A percentile compares a stretch with the other conserved stretches of the same genome.
Conservation (phyloP, 2,329 filamentous ascomycete species). For the Neofusicoccum umdonicola region DNA sequence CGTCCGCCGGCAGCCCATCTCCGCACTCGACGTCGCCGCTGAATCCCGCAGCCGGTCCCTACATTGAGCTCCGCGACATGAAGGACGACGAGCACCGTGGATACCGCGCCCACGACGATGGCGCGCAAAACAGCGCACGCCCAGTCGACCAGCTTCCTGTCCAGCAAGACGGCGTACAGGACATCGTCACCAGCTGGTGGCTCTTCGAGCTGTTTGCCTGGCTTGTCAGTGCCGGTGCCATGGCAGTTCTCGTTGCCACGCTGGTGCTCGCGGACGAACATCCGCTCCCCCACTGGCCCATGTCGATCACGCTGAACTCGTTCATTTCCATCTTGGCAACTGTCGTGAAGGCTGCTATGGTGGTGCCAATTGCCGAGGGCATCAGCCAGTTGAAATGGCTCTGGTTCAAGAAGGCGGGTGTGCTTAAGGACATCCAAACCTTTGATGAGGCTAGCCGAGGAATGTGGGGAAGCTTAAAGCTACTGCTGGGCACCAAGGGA, state of each 20-base stretch:
- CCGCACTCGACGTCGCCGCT: not conserved
- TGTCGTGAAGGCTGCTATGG: constrained; percentile 30
- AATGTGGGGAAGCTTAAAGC: not conserved
- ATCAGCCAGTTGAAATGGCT: constrained; percentile 41
- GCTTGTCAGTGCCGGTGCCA: constrained; percentile 19
- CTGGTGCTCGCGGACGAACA: constrained; percentile 16
- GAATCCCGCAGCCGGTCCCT: not conserved
- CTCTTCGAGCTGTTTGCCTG: constrained; percentile 9
- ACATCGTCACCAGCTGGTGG: constrained; percentile 11
- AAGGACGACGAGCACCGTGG: not conserved
- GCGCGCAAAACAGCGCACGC: not conserved
- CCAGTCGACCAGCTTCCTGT: not conserved
- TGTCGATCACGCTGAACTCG: constrained; percentile 29
- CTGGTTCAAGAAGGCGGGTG: constrained; percentile 23
- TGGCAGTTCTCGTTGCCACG: constrained; percentile 16
- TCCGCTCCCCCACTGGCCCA: constrained; percentile 19
- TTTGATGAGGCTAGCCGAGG: constrained; percentile 16
- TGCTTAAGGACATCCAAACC: constrained; percentile 13
- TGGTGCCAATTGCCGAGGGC: constrained; percentile 32
- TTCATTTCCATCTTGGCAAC: constrained; percentile 36
- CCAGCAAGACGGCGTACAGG: not conserved
- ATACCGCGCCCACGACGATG: not conserved
- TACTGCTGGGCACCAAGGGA: constrained; percentile 1
- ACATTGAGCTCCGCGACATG: constrained; percentile 12
- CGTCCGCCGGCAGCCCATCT: not conserved